Evolutionary conservation across 139 green algal genomes (phyloP).

Genomic region (Mychonastes homosphaera): DNA sequence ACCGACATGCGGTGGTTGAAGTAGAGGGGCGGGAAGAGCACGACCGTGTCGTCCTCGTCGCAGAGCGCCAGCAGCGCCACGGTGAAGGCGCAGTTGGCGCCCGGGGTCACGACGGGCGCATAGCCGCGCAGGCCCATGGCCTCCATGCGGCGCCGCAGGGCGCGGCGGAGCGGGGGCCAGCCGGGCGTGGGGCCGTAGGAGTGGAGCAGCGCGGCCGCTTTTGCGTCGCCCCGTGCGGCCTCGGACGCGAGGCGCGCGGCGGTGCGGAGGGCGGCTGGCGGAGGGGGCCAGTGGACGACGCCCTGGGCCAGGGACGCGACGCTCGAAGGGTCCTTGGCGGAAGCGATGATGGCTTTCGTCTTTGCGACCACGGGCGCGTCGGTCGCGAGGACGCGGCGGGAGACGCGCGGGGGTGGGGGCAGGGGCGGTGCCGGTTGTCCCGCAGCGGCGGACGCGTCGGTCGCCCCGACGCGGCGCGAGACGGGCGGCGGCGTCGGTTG

Average conservation of each 20-base stretch:
- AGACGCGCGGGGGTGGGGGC: not conserved
- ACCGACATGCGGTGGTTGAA: conserved; percentile 81
- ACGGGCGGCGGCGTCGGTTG: not conserved
- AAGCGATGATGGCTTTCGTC: not conserved
- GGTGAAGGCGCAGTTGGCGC: conserved; percentile 74
- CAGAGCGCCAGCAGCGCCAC: conserved; percentile 61
- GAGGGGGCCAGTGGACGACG: conserved; percentile 69
- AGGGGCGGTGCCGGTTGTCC: not conserved
- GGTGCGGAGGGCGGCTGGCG: conserved; percentile 34
- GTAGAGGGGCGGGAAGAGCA: conserved; percentile 76
- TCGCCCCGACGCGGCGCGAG: not conserved
- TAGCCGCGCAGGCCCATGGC: conserved; percentile 51
- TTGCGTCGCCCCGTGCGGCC: not conserved
- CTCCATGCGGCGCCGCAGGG: conserved; percentile 46
- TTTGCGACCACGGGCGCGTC: not conserved
- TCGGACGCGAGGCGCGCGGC: conserved; percentile 7
- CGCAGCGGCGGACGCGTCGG: not conserved
- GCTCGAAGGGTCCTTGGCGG: not conserved
- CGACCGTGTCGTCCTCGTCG: conserved; percentile 43
- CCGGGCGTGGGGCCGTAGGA: conserved; percentile 53
- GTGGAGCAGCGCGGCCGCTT: conserved; percentile 5
- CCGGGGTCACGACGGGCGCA: conserved; percentile 69
- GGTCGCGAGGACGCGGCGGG: not conserved
- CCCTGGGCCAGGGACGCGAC: conserved; percentile 56
- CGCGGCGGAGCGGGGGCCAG: conserved; percentile 40